These are phyloP conservation scores for Pichia californica DNA, from an alignment of 805 yeast species.

Conservation along the genomic window DNA sequence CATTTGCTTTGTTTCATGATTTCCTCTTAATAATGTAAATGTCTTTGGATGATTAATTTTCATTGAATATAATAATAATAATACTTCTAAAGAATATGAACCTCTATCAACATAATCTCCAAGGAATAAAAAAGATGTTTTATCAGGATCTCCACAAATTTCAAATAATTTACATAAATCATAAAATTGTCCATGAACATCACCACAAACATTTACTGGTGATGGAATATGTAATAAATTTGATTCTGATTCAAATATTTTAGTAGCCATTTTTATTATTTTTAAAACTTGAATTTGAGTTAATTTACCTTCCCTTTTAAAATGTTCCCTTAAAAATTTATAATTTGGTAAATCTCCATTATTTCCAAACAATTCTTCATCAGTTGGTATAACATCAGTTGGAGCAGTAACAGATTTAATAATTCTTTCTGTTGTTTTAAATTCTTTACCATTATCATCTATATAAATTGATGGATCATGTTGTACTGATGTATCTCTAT, in stretches of 20 bases:
- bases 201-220: slow-evolving; percentile 95
- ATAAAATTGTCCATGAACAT: slow-evolving; percentile 92
- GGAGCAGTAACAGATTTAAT: slow-evolving; percentile 59
- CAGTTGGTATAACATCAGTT: slow-evolving; percentile 55
- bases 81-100: slow-evolving; percentile 76
- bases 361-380: slow-evolving; percentile 56
- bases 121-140: slow-evolving; percentile 72
- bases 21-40: slow-evolving; percentile 82
- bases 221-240: slow-evolving; percentile 77
- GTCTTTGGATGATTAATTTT: slow-evolving; percentile 70
- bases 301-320: slow-evolving; percentile 74
- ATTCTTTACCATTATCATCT: slow-evolving; percentile 51
- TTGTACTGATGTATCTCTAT: slow-evolving; percentile 12
- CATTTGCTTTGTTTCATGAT: slow-evolving; percentile 90
- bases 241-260: slow-evolving; percentile 61
- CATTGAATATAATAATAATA: slow-evolving; percentile 68
- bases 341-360: slow-evolving; percentile 65
- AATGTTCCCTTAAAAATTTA: slow-evolving; percentile 65
- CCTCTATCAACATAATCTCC: slow-evolving; percentile 98
- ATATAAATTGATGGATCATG: slow-evolving; percentile 38
- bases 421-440: slow-evolving; percentile 52
- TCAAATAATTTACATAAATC: slow-evolving; percentile 88
- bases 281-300: slow-evolving; percentile 60
- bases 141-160: slow-evolving; percentile 80
- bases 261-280: slow-evolving; percentile 62